Evolutionary conservation across 2,329 filamentous ascomycete genomes (phyloP).

Genomic region (Aspergillus neotritici): DNA sequence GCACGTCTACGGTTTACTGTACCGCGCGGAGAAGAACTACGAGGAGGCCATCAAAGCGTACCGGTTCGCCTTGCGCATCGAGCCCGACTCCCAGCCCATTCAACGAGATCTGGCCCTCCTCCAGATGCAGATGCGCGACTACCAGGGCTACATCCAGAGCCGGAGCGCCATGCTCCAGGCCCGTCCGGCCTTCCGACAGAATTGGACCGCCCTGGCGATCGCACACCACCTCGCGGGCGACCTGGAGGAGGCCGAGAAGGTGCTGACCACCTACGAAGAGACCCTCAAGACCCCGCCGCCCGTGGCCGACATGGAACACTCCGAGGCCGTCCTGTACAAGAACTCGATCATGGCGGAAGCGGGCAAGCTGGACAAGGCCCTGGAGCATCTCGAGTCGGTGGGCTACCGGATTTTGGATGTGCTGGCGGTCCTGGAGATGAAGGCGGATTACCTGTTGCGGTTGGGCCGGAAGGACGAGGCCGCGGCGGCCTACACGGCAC

Average conservation of each 20-base stretch:
- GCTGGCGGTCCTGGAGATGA: constrained; percentile 75
- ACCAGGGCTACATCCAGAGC: constrained; percentile 86
- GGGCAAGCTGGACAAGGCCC: constrained; percentile 72
- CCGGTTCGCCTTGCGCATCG: constrained; percentile 86
- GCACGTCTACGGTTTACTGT: constrained; percentile 96
- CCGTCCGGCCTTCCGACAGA: constrained; percentile 74
- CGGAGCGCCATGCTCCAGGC: constrained; percentile 81
- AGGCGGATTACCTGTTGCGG: constrained; percentile 75
- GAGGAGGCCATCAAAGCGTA: constrained; percentile 99
- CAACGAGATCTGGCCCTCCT: constrained; percentile 88
- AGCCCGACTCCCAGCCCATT: constrained; percentile 92
- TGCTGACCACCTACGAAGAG: constrained; percentile 86
- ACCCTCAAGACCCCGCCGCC: constrained; percentile 77
- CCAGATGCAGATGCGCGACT: constrained; percentile 95
- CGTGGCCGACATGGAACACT: constrained; percentile 80
- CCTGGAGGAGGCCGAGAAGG: constrained; percentile 77
- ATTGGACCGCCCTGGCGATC: constrained; percentile 95
- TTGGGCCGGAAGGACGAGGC: constrained; percentile 75
- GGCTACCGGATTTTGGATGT: constrained; percentile 76
- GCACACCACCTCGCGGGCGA: constrained; percentile 89
- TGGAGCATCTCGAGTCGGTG: constrained; percentile 77
- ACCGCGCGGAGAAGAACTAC: constrained; percentile 92
- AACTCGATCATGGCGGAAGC: constrained; percentile 89
- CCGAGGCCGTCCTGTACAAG: constrained; percentile 91
- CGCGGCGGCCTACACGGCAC: constrained; percentile 68